These are phyloP conservation scores for Penicillium oxalicum DNA, from an alignment of 2,329 filamentous ascomycete genomes.

Conservation along the genomic window DNA sequence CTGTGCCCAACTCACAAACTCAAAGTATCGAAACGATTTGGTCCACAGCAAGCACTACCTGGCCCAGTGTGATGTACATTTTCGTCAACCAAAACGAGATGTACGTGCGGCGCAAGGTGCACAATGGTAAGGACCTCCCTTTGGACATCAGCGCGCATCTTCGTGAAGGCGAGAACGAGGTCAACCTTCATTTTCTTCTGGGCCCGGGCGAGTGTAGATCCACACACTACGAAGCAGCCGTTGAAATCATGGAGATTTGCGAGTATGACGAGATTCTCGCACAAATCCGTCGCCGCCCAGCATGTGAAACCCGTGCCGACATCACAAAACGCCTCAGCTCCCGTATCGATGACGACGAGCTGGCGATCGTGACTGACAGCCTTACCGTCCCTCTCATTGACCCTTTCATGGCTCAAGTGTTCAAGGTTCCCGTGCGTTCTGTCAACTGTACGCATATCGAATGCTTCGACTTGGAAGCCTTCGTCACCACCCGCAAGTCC, in stretches of 20 bases:
- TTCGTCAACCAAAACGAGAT: constrained; percentile 59
- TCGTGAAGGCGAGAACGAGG: constrained; percentile 53
- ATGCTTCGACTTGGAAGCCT: constrained; percentile 84
- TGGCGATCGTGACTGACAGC: constrained; percentile 53
- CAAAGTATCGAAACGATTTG: constrained; percentile 49
- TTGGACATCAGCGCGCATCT: constrained; percentile 64
- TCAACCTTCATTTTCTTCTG: constrained; percentile 50
- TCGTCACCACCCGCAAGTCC: constrained; percentile 59
- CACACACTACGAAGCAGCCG: constrained; percentile 54
- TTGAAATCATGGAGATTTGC: constrained; percentile 62
- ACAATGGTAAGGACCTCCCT: constrained; percentile 70
- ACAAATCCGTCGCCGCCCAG: constrained; percentile 38
- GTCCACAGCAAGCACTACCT: constrained; percentile 58
- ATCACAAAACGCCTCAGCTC: constrained; percentile 52
- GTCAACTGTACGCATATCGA: constrained; percentile 67
- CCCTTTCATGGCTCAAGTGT: constrained; percentile 61
- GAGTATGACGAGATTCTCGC: constrained; percentile 35
- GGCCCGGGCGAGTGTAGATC: constrained; percentile 28
- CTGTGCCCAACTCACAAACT: constrained; percentile 27
- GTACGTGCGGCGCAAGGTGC: constrained; percentile 57
- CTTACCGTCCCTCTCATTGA: constrained; percentile 61
- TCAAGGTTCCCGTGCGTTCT: constrained; percentile 66
- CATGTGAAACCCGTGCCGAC: constrained; percentile 47
- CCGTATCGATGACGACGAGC: constrained; percentile 50
- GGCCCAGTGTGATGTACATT: constrained; percentile 67